These are phyloP conservation scores for Pochonia chlamydosporia DNA, from an alignment of 2,329 filamentous ascomycete genomes.

Conservation along the genomic window DNA sequence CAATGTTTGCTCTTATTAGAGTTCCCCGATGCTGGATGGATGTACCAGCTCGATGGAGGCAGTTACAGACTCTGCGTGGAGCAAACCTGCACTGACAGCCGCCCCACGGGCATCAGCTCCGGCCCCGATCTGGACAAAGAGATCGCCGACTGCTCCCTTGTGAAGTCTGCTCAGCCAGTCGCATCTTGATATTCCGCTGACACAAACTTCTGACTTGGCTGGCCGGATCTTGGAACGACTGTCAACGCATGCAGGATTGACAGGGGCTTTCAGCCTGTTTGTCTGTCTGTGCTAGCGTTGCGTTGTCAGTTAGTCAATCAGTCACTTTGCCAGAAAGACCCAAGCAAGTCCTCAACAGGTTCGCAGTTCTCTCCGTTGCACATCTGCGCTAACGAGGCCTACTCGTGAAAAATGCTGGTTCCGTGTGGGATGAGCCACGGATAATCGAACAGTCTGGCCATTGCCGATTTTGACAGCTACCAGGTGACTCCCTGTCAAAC, in stretches of 20 bases:
- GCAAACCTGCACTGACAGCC: conserved; percentile 3
- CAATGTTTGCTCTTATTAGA: neutral
- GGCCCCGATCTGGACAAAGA: conserved; percentile 19
- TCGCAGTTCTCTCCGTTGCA: no score
- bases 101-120: conserved; percentile 4
- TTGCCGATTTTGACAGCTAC: no score
- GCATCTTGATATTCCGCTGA: conserved; percentile 22
- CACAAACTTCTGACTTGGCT: conserved; percentile 13
- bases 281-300: no score
- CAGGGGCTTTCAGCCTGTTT: conserved; percentile 6
- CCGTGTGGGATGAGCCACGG: no score
- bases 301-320: no score
- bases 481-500: no score
- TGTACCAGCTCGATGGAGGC: neutral
- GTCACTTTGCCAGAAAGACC: no score
- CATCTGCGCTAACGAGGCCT: no score
- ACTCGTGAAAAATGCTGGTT: no score
- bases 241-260: conserved; percentile 13
- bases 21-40: neutral
- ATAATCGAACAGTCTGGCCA: no score
- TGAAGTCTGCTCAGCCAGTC: conserved; percentile 26
- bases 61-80: no score
- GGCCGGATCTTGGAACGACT: conserved; percentile 10
- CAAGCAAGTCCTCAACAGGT: no score
- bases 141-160: conserved; percentile 20